A percentile compares a stretch with the other conserved stretches of the same genome.
Evolutionary conservation across 2,329 filamentous ascomycete genomes (phyloP).

Genomic region (Colletotrichum nymphaeae): DNA sequence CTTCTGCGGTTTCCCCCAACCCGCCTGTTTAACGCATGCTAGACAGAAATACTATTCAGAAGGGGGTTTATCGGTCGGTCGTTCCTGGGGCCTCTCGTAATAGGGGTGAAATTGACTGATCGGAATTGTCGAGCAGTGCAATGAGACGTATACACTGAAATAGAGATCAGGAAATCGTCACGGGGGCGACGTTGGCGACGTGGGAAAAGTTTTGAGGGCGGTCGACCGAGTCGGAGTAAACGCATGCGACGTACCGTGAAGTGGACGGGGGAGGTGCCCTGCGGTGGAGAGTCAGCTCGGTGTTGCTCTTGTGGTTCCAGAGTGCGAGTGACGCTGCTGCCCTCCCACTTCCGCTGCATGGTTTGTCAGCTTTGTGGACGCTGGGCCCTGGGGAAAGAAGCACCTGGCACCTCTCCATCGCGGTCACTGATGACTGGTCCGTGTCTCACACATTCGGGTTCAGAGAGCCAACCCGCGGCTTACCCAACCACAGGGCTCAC

Average conservation of each 20-base stretch:
- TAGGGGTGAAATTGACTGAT: not conserved
- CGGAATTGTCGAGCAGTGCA: not conserved
- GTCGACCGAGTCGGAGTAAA: conserved; percentile 25
- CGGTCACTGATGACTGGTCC: no score
- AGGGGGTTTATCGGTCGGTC: not conserved
- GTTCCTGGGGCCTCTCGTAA: not conserved
- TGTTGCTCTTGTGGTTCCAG: conserved; percentile 12
- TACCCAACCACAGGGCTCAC: conserved; percentile 25
- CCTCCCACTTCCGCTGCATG: not conserved
- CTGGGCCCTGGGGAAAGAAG: not conserved
- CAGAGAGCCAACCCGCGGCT: conserved; percentile 1
- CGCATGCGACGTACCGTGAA: conserved; percentile 27
- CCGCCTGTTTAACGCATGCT: conserved; percentile 34
- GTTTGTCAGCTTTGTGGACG: conserved; percentile 31
- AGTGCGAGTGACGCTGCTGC: conserved; percentile 21
- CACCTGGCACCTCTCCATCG: not conserved
- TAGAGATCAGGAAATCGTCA: not conserved
- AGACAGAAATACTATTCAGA: conserved; percentile 17
- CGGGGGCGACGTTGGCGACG: not conserved
- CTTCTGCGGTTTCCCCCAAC: conserved; percentile 22
- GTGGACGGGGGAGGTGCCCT: not conserved
- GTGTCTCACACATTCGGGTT: conserved; percentile 1
- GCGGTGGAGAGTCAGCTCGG: conserved; percentile 20
- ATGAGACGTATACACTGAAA: not conserved
- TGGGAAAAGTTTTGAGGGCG: conserved; percentile 19